Conservation (phyloP, 768 basidiomycete species). For the Lentinula edodes region DNA sequence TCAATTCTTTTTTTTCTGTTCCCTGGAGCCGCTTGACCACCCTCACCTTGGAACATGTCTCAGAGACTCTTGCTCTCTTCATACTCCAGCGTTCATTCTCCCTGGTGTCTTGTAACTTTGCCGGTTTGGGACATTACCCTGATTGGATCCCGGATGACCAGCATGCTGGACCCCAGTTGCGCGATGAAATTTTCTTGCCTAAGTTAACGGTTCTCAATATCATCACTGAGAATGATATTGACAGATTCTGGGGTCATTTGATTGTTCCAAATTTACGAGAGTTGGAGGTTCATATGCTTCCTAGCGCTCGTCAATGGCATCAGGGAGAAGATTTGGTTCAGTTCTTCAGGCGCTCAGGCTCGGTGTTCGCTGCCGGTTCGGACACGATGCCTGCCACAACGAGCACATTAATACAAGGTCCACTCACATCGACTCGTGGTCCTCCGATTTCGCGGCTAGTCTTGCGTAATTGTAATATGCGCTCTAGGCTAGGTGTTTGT, state of each 20-base stretch:
- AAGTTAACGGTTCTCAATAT: neutral
- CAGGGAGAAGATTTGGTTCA: neutral
- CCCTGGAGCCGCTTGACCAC: neutral
- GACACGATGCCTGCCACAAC: neutral
- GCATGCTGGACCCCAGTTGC: neutral
- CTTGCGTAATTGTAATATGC: neutral
- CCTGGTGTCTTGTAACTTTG: neutral
- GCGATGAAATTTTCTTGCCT: neutral
- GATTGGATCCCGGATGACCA: neutral
- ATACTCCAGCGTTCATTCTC: neutral
- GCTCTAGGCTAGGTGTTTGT: neutral
- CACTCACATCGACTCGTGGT: neutral
- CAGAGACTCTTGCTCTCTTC: neutral
- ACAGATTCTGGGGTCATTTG: neutral
- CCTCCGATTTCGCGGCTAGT: neutral
- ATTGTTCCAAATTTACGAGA: neutral
- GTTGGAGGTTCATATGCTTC: neutral
- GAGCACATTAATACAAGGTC: neutral
- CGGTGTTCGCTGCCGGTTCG: neutral
- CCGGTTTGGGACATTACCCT: neutral
- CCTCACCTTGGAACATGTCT: neutral
- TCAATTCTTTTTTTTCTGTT: neutral
- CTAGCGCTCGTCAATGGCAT: constrained; percentile 1
- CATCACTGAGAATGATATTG: neutral
- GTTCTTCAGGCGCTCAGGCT: neutral